Base-by-base conservation (phyloP, 192 early-diverging fungal genomes). In the Borealophlyctis nickersoniae region DNA sequence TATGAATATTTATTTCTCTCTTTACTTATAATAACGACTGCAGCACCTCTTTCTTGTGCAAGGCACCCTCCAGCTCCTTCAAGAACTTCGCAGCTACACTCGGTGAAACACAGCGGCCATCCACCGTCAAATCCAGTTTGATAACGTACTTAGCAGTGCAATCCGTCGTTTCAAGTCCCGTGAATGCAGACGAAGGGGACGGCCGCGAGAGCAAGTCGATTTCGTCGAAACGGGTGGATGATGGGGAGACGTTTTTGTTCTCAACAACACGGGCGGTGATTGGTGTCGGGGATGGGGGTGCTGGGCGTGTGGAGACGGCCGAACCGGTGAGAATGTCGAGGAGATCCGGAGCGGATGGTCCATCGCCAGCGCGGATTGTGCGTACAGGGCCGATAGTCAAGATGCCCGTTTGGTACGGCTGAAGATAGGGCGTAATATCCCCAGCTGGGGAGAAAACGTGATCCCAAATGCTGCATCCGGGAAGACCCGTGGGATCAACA, bases 151-250 rank as follows among this genome's bases (percentile, higher is more conserved):
- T 29, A 19, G 67, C 49, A 52, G 60, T 59, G 53, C 60, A 69
- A n/a, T 69, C 67, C 22, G 53, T 53, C 14, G 45, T 19, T 4
- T 45, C 11, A 3, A 26, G 50, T 9, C 67, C 67, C 4, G 67
- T 69, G 36, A 50, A 62, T 39, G 63, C 60, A 16, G 50, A 24
- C 16, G 22, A 22, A 1, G 28, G 26, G 7, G 53, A 4, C 5
- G 67, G 55, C 28, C 52, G n/a, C 13, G 67, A 31, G 52, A 69
- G 23, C 52, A 69, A 49, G 53, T 69, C 67, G 29, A 69, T 69
- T 1, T 69, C 67, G 34, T 68, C 66, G 13, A 52, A 4, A 19
- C 39, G 39, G 36, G 49, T 14, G 22, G 45, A 19, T 30, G 60
- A 49, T 2, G 60, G n/a, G 26, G 30, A 23, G 2, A 24, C 22